Evolutionary conservation across 176 grass and related monocot species (phyloP).

Genomic region (Alloteropsis semialata): DNA sequence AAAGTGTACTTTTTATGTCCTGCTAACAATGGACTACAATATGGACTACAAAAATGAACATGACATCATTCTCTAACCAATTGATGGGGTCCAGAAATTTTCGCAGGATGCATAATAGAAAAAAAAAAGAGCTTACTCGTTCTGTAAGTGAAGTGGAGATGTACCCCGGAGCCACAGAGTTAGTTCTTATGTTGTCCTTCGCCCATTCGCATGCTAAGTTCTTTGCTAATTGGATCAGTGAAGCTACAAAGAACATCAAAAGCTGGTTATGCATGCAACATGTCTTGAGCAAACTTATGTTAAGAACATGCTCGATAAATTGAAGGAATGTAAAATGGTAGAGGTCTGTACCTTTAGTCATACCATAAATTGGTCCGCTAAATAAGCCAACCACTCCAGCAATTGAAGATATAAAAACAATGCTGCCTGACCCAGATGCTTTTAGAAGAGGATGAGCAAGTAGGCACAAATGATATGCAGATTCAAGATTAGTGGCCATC

Average conservation of each 20-base stretch:
- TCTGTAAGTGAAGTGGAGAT: slow-evolving; percentile 34
- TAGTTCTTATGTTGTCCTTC: slow-evolving; percentile 41
- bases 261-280: neutral
- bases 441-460: slow-evolving; percentile 73
- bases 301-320: no score
- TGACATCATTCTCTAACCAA: no score
- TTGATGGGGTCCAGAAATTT: neutral
- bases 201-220: slow-evolving; percentile 57
- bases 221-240: slow-evolving; percentile 46
- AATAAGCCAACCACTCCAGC: slow-evolving; percentile 7
- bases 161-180: slow-evolving; percentile 36
- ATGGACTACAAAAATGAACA: no score
- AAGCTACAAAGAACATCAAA: slow-evolving; percentile 15
- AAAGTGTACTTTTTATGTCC: no score
- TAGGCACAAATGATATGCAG: slow-evolving; percentile 63
- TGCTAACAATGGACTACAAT: no score
- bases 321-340: no score
- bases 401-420: slow-evolving; percentile 70
- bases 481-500: slow-evolving; percentile 73
- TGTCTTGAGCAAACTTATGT: neutral
- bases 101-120: no score
- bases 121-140: slow-evolving; percentile 33
- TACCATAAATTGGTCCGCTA: slow-evolving; percentile 33
- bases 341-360: slow-evolving; percentile 42
- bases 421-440: slow-evolving; percentile 61